Evolutionary conservation across 2,329 filamentous ascomycete genomes (phyloP), one percentile per base, ranked within the genome.

Genomic region (Phialophora chinensis): DNA sequence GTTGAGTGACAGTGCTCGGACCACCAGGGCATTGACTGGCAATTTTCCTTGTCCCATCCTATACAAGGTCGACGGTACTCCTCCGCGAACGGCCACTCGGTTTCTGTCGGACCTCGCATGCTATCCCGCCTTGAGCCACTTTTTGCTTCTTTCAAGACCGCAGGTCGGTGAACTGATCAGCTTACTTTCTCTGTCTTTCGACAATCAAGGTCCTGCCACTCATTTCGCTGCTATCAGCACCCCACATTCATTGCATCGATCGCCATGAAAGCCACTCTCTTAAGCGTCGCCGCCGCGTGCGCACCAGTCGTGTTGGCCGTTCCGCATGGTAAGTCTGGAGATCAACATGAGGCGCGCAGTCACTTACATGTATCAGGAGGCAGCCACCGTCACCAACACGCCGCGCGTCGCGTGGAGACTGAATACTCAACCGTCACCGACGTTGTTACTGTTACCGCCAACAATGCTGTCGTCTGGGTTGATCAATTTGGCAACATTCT

Each of bases 401-500:
- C 61, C 31, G 59, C 60, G 31, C 66, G 65, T 42, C 58, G 59
- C n/a, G 49, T 50, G 12, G 59, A 53, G 59, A 68, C 67, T 49
- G 49, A 67, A 11, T 55, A 60, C 49, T 56, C 60, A 27, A 67
- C 66, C 7, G 61, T 69, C 44, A 68, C 66, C 42, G 64, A 66
- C 29, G 54, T 68, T 52, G 63, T 67, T n/a, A 68, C 68, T 12
- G 50, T 69, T 47, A 69, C 65, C n/a, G 66, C 68, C 33, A 60
- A 64, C 14, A 68, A 68, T 53, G 69, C 83, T 25, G 75, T 88
- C 31, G 82, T 90, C 72, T 90, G 85, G 76, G 85, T 90, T 54
- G 83, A 91, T 73, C 77, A 84, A 69, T 75, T 83, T 65, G 86
- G 87, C 63, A 79, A 82, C n/a, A 79, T 82, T 2, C 70, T 87